Base-by-base conservation (phyloP, 306 rosid genomes). In the Datisca glomerata region DNA sequence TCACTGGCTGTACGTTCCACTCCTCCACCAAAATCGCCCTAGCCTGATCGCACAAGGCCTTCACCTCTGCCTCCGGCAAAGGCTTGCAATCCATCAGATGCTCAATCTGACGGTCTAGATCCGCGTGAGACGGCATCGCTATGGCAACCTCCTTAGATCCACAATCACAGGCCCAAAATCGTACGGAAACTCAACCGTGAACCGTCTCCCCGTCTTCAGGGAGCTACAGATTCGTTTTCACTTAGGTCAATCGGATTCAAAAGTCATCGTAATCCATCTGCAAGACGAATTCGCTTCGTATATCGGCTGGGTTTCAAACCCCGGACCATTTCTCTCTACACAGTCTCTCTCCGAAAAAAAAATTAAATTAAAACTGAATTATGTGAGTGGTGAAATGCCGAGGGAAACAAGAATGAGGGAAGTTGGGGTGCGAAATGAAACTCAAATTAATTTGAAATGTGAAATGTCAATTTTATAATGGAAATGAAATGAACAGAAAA, bases 1-100 rank as follows among this genome's bases (percentile, higher is more conserved):
- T 78, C 20, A 78, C 87, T 48, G 87, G 87, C 49, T 78, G 87
- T 33, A 78, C 87, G 69, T 78, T 78, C 76, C 76, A 78, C 36
- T 78, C 87, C 55, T 78, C 87, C 0, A 74, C 87, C 21, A 78
- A 73, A 37, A 78, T 74, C 51, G 87, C 67, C 64, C 82, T 57
- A 1, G 49, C 83, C 47, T 70, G 78, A 56, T 75, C 75, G 65
- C 83, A 75, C 14, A 75, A 61, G 5, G 37, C 56, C 56, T 71
- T 75, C 56, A 75, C 78, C 67, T 75, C 83, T 41, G 67, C 28
- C 55, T 70, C 78, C 7, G 70, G 0, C 18, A 75, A 48, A 36
- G 75, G 69, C 67, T 74, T 75, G 51, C 83, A 75, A 45, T 63
- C 72, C 78, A 75, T 70, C 45, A 75, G 64, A 29, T 70, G 83